A percentile compares a stretch with the other conserved stretches of the same genome.
Evolutionary conservation across 345 rosid species (phyloP).

Genomic region (Acer saccharum): DNA sequence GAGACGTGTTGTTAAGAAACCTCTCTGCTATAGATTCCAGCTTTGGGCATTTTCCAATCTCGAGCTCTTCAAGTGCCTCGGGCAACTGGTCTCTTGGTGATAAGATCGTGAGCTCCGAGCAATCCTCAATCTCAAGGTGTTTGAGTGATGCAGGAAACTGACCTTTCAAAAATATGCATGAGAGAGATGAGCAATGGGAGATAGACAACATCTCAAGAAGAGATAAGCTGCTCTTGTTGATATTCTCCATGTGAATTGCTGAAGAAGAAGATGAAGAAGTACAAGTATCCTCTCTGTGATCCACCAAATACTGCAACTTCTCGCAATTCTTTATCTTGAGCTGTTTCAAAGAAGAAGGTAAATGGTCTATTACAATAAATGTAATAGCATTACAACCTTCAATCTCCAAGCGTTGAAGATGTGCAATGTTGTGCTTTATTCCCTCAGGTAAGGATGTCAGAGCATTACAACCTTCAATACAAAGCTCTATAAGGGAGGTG

Average conservation of each 20-base stretch:
- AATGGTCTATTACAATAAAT: background rate
- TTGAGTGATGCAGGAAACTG: background rate
- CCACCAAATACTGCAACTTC: background rate
- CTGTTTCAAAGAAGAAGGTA: background rate
- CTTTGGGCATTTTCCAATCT: background rate
- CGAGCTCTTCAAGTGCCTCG: too few species aligned
- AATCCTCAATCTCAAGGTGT: background rate
- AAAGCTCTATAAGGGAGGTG: background rate
- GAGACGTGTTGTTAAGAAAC: background rate
- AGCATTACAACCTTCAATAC: background rate
- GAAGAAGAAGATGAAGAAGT: background rate
- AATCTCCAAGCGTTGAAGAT: background rate
- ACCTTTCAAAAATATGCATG: background rate
- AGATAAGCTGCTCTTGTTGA: background rate
- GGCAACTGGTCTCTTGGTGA: too few species aligned
- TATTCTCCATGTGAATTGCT: background rate
- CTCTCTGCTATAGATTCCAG: background rate
- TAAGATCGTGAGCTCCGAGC: constrained; percentile 19
- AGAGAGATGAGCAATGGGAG: background rate
- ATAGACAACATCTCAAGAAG: background rate
- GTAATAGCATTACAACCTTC: background rate
- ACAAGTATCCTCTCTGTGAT: background rate
- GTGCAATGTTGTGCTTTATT: background rate
- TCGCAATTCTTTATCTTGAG: background rate
- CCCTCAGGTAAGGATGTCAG: background rate